Evolutionary conservation across 768 basidiomycete species (phyloP).

Genomic region (Suillus weaverae): DNA sequence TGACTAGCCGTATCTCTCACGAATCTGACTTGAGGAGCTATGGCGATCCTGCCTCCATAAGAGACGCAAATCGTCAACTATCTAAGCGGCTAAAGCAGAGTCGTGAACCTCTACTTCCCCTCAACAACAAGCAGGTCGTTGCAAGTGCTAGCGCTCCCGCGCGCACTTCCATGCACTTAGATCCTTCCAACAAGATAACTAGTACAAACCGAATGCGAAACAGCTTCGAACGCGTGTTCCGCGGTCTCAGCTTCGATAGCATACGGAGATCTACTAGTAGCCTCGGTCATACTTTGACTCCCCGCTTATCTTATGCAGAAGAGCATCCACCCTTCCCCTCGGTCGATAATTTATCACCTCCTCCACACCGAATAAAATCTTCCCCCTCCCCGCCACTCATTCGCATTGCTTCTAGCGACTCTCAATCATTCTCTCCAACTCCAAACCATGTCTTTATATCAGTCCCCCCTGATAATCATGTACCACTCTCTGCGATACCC

Average conservation of each 20-base stretch:
- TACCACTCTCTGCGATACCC: constrained; percentile 38
- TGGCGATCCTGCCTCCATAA: constrained; percentile 20
- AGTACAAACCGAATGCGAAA: constrained; percentile 44
- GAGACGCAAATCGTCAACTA: constrained; percentile 29
- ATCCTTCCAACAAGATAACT: constrained; percentile 12
- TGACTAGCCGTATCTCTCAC: constrained; percentile 38
- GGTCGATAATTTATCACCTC: constrained; percentile 13
- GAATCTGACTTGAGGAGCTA: constrained; percentile 41
- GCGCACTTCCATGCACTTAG: constrained; percentile 21
- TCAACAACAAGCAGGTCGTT: constrained; percentile 19
- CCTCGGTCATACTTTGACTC: constrained; percentile 11
- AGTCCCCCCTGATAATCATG: constrained; percentile 29
- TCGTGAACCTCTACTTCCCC: constrained; percentile 71
- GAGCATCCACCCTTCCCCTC: constrained; percentile 8
- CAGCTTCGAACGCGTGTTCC: constrained; percentile 60
- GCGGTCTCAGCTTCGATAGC: constrained; percentile 54
- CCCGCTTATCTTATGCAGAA: constrained; percentile 17
- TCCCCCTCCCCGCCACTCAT: constrained; percentile 23
- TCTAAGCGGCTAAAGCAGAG: constrained; percentile 57
- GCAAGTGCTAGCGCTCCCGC: constrained; percentile 17
- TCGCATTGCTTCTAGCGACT: constrained; percentile 25
- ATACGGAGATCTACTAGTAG: constrained; percentile 34
- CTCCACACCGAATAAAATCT: constrained; percentile 16
- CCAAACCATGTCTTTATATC: constrained; percentile 30
- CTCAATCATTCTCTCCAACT: constrained; percentile 26